phyloP scores from a whole-genome alignment of 1,284 basidiomycete genomes.

The Ustilago crameri region DNA sequence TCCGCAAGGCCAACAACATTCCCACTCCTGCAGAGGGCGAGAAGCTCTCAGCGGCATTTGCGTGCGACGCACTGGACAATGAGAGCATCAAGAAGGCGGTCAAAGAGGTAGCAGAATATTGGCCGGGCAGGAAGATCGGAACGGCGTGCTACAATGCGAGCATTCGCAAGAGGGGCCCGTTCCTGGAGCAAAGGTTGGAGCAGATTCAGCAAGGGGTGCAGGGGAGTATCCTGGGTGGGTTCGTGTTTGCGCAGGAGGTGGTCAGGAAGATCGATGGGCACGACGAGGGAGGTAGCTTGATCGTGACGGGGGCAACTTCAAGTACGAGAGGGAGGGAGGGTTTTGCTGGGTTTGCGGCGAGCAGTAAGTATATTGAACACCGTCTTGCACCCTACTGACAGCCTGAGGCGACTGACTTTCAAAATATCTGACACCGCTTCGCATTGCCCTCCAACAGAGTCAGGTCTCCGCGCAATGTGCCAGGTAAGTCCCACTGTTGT shows the following conservation, averaged over 20 bases:
- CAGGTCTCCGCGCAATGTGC: conserved; percentile 48
- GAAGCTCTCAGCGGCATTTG: conserved; percentile 42
- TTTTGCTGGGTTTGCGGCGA: conserved; percentile 57
- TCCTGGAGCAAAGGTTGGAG: conserved; percentile 37
- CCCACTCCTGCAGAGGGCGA: neutral
- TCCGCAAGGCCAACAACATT: conserved; percentile 11
- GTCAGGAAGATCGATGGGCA: conserved; percentile 33
- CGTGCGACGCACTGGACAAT: conserved; percentile 52
- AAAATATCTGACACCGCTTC: neutral
- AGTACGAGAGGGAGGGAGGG: conserved; percentile 50
- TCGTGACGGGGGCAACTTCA: conserved; percentile 59
- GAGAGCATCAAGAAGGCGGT: conserved; percentile 31
- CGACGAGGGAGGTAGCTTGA: conserved; percentile 41
- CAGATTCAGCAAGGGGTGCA: conserved; percentile 45
- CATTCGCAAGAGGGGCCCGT: conserved; percentile 45
- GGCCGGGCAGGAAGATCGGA: conserved; percentile 48
- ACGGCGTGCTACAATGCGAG: conserved; percentile 58
- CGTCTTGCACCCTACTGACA: too few relatives aligned
- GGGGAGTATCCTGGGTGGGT: conserved; percentile 48
- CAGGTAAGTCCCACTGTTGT: conserved; percentile 36
- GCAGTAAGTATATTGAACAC: conserved; percentile 27
- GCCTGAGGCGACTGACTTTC: neutral
- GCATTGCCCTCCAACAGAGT: conserved; percentile 18
- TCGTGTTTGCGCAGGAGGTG: conserved; percentile 50
- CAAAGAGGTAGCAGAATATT: conserved; percentile 19